phyloP scores from a whole-genome alignment of 2,329 filamentous ascomycete genomes.

The Xylariomycetidae sp. region DNA sequence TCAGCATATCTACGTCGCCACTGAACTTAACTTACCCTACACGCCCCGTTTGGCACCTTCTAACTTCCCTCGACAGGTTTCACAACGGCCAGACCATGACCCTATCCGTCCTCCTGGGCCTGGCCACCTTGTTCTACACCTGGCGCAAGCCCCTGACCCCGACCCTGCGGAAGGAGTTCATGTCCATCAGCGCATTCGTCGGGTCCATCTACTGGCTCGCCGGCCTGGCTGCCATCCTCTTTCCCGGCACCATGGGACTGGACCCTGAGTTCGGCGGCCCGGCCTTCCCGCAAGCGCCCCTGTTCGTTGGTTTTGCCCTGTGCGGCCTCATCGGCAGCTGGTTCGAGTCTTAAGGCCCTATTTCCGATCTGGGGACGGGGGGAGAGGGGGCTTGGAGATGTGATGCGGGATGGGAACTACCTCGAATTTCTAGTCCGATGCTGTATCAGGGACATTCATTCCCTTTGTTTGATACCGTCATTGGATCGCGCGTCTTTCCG shows the following conservation, averaged over 20 bases:
- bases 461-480: too few relatives aligned
- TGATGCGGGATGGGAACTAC: too few relatives aligned
- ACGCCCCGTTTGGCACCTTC: too few relatives aligned
- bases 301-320: constrained; percentile 25
- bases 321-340: constrained; percentile 17
- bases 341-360: constrained; percentile 11
- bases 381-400: too few relatives aligned
- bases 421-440: too few relatives aligned
- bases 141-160: constrained; percentile 25
- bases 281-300: constrained; percentile 34
- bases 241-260: constrained; percentile 34
- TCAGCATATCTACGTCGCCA: too few relatives aligned
- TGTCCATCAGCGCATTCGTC: constrained; percentile 29
- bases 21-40: too few relatives aligned
- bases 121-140: constrained; percentile 35
- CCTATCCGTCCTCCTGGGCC: constrained; percentile 34
- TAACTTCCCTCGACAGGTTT: constrained; percentile 22
- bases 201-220: constrained; percentile 39
- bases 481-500: too few relatives aligned
- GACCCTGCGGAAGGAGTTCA: constrained; percentile 24
- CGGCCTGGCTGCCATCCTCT: constrained; percentile 32
- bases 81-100: constrained; percentile 39
- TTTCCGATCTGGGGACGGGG: too few relatives aligned
- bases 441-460: too few relatives aligned
- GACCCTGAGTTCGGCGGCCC: constrained; percentile 40